These are phyloP conservation scores for Massarina eburnea DNA, from an alignment of 2,329 filamentous ascomycete species.

Conservation along the genomic window DNA sequence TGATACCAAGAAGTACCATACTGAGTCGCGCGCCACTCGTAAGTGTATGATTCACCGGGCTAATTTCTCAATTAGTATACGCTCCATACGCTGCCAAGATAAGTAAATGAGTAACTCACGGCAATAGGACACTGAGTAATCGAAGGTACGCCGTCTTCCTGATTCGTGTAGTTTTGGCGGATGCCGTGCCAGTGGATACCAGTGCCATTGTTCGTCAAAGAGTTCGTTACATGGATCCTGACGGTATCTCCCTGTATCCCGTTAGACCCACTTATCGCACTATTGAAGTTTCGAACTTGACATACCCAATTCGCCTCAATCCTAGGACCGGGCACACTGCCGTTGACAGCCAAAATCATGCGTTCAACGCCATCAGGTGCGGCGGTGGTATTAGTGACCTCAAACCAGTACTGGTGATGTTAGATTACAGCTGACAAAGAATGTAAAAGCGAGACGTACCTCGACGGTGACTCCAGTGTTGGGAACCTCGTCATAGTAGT, in stretches of 20 bases:
- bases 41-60: slow-evolving; percentile 33
- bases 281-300: neutral
- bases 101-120: slow-evolving; percentile 1
- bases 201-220: slow-evolving; percentile 57
- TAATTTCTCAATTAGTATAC: neutral
- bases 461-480: slow-evolving; percentile 56
- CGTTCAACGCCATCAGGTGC: slow-evolving; percentile 55
- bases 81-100: neutral
- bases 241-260: slow-evolving; percentile 26
- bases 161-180: slow-evolving; percentile 45
- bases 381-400: slow-evolving; percentile 23
- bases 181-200: slow-evolving; percentile 63
- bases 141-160: slow-evolving; percentile 56
- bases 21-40: slow-evolving; percentile 54
- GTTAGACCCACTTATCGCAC: slow-evolving; percentile 4
- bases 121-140: slow-evolving; percentile 55
- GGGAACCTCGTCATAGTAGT: slow-evolving; percentile 55
- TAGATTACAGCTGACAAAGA: neutral
- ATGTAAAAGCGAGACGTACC: slow-evolving; percentile 27
- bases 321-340: slow-evolving; percentile 44
- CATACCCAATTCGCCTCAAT: slow-evolving; percentile 34
- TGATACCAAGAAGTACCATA: slow-evolving; percentile 64
- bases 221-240: slow-evolving; percentile 51
- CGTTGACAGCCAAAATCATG: slow-evolving; percentile 35
- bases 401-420: slow-evolving; percentile 44